A percentile compares a stretch with the other conserved stretches of the same genome.
Evolutionary conservation across 805 yeast genomes (phyloP).

Genomic region (Candida germanica): DNA sequence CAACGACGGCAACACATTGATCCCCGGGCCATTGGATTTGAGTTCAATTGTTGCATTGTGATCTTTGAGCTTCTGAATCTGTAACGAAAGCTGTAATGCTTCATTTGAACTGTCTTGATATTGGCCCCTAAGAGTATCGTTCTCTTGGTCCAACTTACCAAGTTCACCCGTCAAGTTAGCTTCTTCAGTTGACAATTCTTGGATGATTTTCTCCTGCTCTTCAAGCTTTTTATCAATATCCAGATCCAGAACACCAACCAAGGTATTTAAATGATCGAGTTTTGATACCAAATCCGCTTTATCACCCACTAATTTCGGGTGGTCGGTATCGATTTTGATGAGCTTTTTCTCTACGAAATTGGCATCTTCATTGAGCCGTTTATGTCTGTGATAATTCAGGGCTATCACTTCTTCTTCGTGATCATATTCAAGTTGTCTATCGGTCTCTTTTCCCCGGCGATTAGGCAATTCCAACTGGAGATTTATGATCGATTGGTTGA

Average conservation of each 20-base stretch:
- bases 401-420: constrained; percentile 32
- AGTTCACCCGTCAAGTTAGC: constrained; percentile 22
- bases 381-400: constrained; percentile 26
- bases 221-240: constrained; percentile 7
- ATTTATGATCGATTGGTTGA: constrained; percentile 15
- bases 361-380: constrained; percentile 36
- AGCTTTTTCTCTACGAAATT: constrained; percentile 29
- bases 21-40: constrained; percentile 34
- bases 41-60: constrained; percentile 16
- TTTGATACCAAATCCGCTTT: constrained; percentile 15
- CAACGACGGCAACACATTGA: constrained; percentile 31
- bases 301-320: constrained; percentile 17
- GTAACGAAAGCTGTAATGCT: constrained; percentile 28
- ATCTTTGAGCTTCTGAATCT: constrained; percentile 18
- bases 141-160: constrained; percentile 24
- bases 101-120: constrained; percentile 34
- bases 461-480: constrained; percentile 19
- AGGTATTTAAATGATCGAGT: constrained; percentile 11
- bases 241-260: constrained; percentile 6
- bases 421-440: constrained; percentile 32
- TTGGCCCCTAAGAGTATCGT: constrained; percentile 24
- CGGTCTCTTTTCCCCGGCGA: constrained; percentile 24
- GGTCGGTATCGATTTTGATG: constrained; percentile 29
- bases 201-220: constrained; percentile 21
- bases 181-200: constrained; percentile 26